Conservation (phyloP, 1,284 basidiomycete species). For the Meira miltonrushii region DNA sequence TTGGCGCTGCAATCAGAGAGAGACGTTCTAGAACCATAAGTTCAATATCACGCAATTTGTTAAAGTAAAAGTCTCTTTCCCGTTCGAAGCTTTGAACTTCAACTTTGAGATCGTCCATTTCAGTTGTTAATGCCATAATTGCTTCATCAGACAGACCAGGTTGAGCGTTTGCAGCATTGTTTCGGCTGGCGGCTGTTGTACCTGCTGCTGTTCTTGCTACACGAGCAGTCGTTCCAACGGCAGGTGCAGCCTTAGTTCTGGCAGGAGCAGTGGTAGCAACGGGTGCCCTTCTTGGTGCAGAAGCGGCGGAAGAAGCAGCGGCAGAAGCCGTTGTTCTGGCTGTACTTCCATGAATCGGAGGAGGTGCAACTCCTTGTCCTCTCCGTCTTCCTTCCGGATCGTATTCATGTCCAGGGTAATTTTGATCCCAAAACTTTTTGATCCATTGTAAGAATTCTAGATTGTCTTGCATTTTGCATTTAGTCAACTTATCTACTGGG, state of each 20-base stretch:
- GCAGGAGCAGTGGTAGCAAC: conserved; percentile 9
- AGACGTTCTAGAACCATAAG: conserved; percentile 64
- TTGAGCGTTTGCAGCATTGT: conserved; percentile 47
- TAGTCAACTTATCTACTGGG: conserved; percentile 82
- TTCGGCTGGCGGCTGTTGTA: conserved; percentile 10
- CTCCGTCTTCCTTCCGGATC: conserved; percentile 76
- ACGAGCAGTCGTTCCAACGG: conserved; percentile 4
- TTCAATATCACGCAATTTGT: conserved; percentile 81
- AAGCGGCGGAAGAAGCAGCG: conserved; percentile 57
- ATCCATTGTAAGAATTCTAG: conserved; percentile 98
- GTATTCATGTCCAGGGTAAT: conserved; percentile 82
- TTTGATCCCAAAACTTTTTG: conserved; percentile 89
- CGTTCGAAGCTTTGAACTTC: conserved; percentile 78
- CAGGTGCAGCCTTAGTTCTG: conserved; percentile 11
- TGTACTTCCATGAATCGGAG: conserved; percentile 38
- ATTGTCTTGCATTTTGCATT: conserved; percentile 99
- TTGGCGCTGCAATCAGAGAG: conserved; percentile 29
- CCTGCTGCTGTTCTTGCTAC: conserved; percentile 11
- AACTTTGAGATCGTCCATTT: conserved; percentile 74
- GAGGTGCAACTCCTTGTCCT: conserved; percentile 57
- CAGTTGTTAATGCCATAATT: conserved; percentile 64
- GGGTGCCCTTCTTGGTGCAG: conserved; percentile 10
- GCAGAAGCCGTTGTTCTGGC: conserved; percentile 31
- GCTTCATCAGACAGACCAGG: conserved; percentile 47
- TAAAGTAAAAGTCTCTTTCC: conserved; percentile 96